These are phyloP conservation scores for Alternaria solani DNA, from an alignment of 2,329 filamentous ascomycete species.

Conservation along the genomic window DNA sequence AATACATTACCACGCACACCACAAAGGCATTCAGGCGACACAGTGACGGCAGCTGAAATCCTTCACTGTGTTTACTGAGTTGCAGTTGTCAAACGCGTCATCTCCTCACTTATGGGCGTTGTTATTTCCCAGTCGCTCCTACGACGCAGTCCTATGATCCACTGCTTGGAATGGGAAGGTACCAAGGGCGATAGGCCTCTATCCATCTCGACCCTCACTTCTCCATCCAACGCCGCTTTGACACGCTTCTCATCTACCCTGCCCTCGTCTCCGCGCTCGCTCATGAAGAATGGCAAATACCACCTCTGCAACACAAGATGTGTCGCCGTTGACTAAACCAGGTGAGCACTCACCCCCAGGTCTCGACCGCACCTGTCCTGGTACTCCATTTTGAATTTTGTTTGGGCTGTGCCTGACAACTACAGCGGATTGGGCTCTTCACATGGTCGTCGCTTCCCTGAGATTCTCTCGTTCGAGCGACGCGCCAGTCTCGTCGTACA, in stretches of 20 bases:
- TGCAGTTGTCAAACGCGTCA: neutral
- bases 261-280: neutral
- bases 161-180: neutral
- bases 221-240: neutral
- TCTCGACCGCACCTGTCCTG: neutral
- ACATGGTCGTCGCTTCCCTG: slow-evolving; percentile 25
- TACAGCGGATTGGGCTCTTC: slow-evolving; percentile 22
- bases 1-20: neutral
- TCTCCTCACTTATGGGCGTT: neutral
- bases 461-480: slow-evolving; percentile 13
- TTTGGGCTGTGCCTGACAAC: neutral
- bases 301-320: slow-evolving; percentile 10
- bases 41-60: too few species aligned
- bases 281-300: slow-evolving; percentile 5
- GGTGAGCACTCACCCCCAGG: slow-evolving; percentile 6
- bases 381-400: neutral
- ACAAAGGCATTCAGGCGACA: neutral
- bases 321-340: slow-evolving; percentile 17
- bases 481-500: neutral
- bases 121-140: neutral
- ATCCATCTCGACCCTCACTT: neutral
- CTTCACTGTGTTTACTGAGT: neutral
- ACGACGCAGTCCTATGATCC: neutral
- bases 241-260: neutral
- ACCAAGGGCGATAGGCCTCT: neutral